phyloP scores from a whole-genome alignment of 768 basidiomycete genomes.

The Leccinum incarnatum region DNA sequence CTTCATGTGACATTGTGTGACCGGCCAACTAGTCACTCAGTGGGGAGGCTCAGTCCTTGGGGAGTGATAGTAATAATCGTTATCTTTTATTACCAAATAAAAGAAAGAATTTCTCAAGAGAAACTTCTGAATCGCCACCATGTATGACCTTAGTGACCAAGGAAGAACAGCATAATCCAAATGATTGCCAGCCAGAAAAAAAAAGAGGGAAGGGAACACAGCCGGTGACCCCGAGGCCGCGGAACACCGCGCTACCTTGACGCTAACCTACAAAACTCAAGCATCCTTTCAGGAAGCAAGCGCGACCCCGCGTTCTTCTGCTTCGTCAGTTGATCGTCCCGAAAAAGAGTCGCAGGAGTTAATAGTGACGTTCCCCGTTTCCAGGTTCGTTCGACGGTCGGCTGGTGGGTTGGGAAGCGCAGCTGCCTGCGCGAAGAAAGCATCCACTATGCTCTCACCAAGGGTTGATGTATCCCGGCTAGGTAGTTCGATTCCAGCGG shows the following conservation, averaged over 20 bases:
- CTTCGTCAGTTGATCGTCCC: slow-evolving; percentile 28
- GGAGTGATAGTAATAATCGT: neutral
- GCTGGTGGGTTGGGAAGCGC: slow-evolving; percentile 59
- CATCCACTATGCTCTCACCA: slow-evolving; percentile 46
- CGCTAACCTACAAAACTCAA: slow-evolving; percentile 48
- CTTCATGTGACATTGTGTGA: too few relatives aligned
- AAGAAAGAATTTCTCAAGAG: neutral
- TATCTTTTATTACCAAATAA: neutral
- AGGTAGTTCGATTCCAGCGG: slow-evolving; percentile 44
- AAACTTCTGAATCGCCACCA: neutral
- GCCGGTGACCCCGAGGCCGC: slow-evolving; percentile 47
- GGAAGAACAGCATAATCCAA: neutral
- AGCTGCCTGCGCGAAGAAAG: slow-evolving; percentile 68
- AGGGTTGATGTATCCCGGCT: slow-evolving; percentile 8
- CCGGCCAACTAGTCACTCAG: too few relatives aligned
- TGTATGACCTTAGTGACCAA: neutral
- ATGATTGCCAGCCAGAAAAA: neutral
- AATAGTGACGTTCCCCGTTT: slow-evolving; percentile 51
- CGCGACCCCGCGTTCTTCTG: slow-evolving; percentile 40
- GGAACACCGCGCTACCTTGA: slow-evolving; percentile 60
- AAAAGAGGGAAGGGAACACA: slow-evolving; percentile 29
- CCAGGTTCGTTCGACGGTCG: slow-evolving; percentile 39
- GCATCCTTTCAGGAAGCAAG: slow-evolving; percentile 44
- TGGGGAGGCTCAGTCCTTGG: too few relatives aligned
- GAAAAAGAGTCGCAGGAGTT: slow-evolving; percentile 40